Evolutionary conservation across 2,329 filamentous ascomycete genomes (phyloP).

Genomic region (Diplodia mutila): DNA sequence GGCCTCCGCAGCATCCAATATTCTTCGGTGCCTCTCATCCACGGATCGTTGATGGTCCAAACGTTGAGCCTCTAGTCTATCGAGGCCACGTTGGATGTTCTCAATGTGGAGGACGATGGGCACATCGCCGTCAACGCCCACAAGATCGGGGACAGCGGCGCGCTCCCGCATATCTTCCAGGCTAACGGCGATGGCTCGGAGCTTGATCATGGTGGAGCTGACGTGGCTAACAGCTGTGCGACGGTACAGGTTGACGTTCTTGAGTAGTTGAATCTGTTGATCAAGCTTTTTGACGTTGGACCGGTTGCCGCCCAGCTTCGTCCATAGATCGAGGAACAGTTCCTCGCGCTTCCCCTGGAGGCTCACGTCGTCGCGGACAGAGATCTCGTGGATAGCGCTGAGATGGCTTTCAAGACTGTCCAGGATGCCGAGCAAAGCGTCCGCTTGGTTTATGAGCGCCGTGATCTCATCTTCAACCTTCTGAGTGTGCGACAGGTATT

Average conservation of each 20-base stretch:
- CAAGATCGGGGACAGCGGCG: slow-evolving; percentile 68
- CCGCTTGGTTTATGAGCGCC: slow-evolving; percentile 69
- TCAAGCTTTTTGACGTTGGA: slow-evolving; percentile 63
- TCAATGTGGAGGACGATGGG: slow-evolving; percentile 76
- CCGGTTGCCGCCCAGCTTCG: slow-evolving; percentile 71
- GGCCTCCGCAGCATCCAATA: not conserved
- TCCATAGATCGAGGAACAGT: slow-evolving; percentile 72
- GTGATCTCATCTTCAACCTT: slow-evolving; percentile 72
- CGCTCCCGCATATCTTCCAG: slow-evolving; percentile 73
- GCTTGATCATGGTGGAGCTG: slow-evolving; percentile 69
- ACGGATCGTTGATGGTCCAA: slow-evolving; percentile 63
- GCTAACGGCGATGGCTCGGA: slow-evolving; percentile 72
- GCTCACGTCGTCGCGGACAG: slow-evolving; percentile 64
- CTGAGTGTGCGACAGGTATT: slow-evolving; percentile 74
- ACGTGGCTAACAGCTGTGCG: slow-evolving; percentile 69
- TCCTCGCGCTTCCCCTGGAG: slow-evolving; percentile 65
- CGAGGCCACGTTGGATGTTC: slow-evolving; percentile 72
- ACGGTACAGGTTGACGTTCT: slow-evolving; percentile 68
- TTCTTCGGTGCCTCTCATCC: slow-evolving; percentile 49
- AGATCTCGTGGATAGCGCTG: slow-evolving; percentile 69
- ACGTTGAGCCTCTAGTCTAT: slow-evolving; percentile 69
- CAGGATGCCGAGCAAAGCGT: slow-evolving; percentile 68
- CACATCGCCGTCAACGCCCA: slow-evolving; percentile 32
- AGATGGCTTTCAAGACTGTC: slow-evolving; percentile 71
- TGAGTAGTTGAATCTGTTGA: slow-evolving; percentile 66